Evolutionary conservation across 2,329 filamentous ascomycete species (phyloP), one percentile per base, ranked within the genome.

Genomic region (Verticillium alfalfae): DNA sequence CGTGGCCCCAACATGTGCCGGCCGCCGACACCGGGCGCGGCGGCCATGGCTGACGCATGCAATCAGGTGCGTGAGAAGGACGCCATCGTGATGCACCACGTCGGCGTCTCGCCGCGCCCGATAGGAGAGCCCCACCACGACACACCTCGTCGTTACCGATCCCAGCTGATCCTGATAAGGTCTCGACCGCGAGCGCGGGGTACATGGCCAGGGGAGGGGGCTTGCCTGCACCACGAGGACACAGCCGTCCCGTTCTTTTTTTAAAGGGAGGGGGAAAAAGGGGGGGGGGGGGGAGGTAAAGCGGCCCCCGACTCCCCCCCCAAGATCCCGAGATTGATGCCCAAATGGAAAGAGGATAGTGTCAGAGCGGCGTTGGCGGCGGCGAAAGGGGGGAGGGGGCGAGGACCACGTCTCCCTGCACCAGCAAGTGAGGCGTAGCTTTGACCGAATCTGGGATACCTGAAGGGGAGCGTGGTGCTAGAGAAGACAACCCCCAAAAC

Each of bases 381-480:
- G 26, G 26, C 26, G 26, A 31, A 5, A 5, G 26, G 26, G 26
- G 26, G 26, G 26, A 5, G 26, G 45, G 45, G 45, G 45, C 45
- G 45, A 52, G 18, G 18, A 26, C 45, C 61, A 55, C 57, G 59
- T 58, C 41, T 61, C 34, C 34, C 34, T 58, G 37, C 59, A 37
- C 26, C 18, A n/a, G 34, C 4, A 5, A 52, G 36, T 34, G 36
- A 49, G 58, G 52, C 56, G 39, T 39, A 41, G 37, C 58, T 57
- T 57, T 52, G 49, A 13, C 61, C 52, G 61, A 63, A 64, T 63
- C 18, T 34, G 58, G 49, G 49, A 52, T 55, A 57, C 55, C 38
- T 57, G 26, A 61, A 52, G 49, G 3, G 9, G 34, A 37, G 57
- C 49, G 61, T 63, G 59, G 57, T 59, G 59, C 61, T 56, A 57